Base-by-base conservation (phyloP, 805 yeast genomes). In the Zygosaccharomyces pseudorouxii region DNA sequence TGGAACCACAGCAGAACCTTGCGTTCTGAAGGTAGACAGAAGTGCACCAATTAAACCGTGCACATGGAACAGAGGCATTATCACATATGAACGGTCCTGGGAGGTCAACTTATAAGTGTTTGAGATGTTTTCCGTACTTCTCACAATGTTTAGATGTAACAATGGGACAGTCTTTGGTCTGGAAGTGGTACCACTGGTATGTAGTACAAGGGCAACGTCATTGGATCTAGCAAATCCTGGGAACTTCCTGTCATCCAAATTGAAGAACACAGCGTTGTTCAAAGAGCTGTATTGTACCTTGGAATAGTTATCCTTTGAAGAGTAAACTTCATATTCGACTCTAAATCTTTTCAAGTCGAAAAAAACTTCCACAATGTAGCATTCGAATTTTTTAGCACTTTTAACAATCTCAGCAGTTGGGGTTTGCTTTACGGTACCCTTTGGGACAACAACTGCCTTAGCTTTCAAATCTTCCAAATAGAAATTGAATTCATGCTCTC, bases 51-150 rank as follows among this genome's bases (percentile, higher is more conserved):
- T 75, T 42, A 84, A 68, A 0, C 90, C 90, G 60, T 84, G 90
- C 30, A 84, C 89, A 59, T 84, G 90, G 73, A 84, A 84, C 35
- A 84, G 65, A 1, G 90, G 90, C 90, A 84, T 84, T 22, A 84
- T 88, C 38, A 84, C 65, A 58, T 81, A 82, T 2, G 84, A 71
- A 27, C 76, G 63, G 59, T 84, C 90, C 11, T 58, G 49, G 0
- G 68, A 48, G 2, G 76, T 63, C 42, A 84, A 64, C 23, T 71
- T 69, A 63, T 84, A 84, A 3, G 88, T 81, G 49, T 73, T 71
- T 3, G 76, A 67, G 51, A 84, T 81, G 69, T 84, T 84, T 22
- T 63, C 53, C 65, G 81, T 78, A 7, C 86, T 79, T 25, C 79
- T 73, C 4, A 80, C 73, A 62, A 84, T 74, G 66, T 84, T 84